Base-by-base conservation (phyloP, 768 basidiomycete species). In the Scleroderma citrinum region DNA sequence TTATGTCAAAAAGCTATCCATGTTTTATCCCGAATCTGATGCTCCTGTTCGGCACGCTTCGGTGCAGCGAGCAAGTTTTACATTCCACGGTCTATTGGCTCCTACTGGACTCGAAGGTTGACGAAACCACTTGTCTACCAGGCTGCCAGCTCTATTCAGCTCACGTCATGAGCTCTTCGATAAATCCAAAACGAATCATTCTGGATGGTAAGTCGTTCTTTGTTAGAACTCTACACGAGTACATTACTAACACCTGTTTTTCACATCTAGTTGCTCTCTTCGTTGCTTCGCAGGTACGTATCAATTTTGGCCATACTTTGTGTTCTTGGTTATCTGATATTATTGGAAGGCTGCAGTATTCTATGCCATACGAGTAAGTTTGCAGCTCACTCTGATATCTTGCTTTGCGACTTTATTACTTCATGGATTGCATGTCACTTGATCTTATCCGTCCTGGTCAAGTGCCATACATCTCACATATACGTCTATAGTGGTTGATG, bases 361-460 rank as follows among this genome's bases (percentile, higher is more conserved):
- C 63, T 90, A 88, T 63, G 83, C 87, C 26, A 71, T 88, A 52
- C 74, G 77, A 61, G 87, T 86, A 53, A 58, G 82, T 71, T 21
- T 23, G 13, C 23, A 29, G 46, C 43, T 24, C 23, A 31, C 21
- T 19, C 29, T 16, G 13, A 12, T 38, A 20, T 20, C 12, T 31
- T 16, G 8, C 17, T 11, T 2, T 48, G 23, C 24, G 20, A 13
- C 23, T 7, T 29, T 35, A 23, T 19, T 14, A 12, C 17, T 23
- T n/a, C 21, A 40, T 44, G 17, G 36, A 23, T 23, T 41, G 42
- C 41, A 40, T 16, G 4, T 10, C 13, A 23, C 19, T 49, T 41
- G 39, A 31, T 46, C 38, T 39, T 30, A 26, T 42, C 42, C 24
- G 41, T 21, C 12, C 24, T 23, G 13, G 38, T 19, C 24, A 26